Base-by-base conservation (phyloP, 306 rosid species). In the Lathyrus aphaca region DNA sequence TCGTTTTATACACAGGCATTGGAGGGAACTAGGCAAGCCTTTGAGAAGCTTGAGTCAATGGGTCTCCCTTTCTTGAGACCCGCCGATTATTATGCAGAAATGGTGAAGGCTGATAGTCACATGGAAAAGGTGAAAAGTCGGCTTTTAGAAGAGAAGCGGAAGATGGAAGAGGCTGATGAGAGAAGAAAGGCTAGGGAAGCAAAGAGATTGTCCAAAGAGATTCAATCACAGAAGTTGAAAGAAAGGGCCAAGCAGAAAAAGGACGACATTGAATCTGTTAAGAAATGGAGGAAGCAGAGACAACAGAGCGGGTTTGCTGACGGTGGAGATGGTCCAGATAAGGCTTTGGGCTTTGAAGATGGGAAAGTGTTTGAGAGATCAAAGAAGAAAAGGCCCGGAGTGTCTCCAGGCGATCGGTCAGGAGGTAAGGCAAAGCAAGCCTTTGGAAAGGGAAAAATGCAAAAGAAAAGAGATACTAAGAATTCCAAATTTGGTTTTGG, bases 251-350 rank as follows among this genome's bases (percentile, higher is more conserved):
- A 90, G 85, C 91, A 88, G 88, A 90, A 88, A 69, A 90, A 86
- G 80, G 90, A 88, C 1, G 88, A 85, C 4, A 86, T 90, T 5
- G 95, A 88, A 61, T 87, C 97, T 61, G 97, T 90, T 72, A 88
- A 90, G 82, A 90, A 88, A 73, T 90, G 97, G 97, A 86, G 97
- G 90, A 88, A 91, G 79, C 92, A 91, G 78, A 91, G 97, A 77
- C 95, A 91, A 45, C 84, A 83, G 84, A 88, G 87, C 11, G 95
- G 95, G 55, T 88, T 91, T 75, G 79, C 97, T 5, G 88, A 81
- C 10, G 85, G 76, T 1, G 88, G 72, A 13, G 79, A 78, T 49
- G 89, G 74, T 53, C 79, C 64, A 0, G 89, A 82, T 65, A 43
- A 77, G 66, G 76, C 74, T 57, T 82, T 83, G 7, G 55, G 69